These are phyloP conservation scores for Tulasnella sp. DNA, from an alignment of 768 basidiomycete genomes.

Conservation along the genomic window DNA sequence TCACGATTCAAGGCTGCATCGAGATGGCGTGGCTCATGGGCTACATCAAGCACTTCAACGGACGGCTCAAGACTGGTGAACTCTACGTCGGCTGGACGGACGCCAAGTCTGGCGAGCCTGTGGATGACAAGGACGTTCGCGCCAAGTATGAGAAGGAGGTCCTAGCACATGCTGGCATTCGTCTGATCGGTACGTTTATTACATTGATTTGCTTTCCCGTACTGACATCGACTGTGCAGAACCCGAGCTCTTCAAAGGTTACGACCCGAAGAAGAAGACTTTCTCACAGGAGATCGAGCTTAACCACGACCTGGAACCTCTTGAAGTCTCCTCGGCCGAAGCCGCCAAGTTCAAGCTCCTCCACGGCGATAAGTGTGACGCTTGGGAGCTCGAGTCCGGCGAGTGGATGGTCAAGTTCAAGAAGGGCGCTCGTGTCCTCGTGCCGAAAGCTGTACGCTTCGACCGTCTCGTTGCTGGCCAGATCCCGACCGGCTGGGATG, in stretches of 20 bases:
- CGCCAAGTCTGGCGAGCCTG: constrained; percentile 80
- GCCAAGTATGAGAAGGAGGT: constrained; percentile 93
- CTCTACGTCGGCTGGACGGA: constrained; percentile 98
- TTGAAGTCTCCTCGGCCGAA: constrained; percentile 85
- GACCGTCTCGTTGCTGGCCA: constrained; percentile 91
- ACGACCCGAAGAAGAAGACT: constrained; percentile 93
- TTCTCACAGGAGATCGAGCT: constrained; percentile 98
- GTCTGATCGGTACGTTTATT: constrained; percentile 72
- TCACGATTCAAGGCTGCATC: constrained; percentile 95
- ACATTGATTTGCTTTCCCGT: not conserved
- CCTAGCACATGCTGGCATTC: constrained; percentile 79
- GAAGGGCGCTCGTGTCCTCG: constrained; percentile 85
- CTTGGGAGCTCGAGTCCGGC: constrained; percentile 85
- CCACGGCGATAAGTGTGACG: constrained; percentile 92
- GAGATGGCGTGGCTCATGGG: constrained; percentile 99
- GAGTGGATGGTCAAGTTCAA: constrained; percentile 99
- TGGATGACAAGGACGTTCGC: constrained; percentile 96
- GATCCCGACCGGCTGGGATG: constrained; percentile 95
- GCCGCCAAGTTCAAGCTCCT: constrained; percentile 93
- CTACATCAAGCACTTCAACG: constrained; percentile 96
- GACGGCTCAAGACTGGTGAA: constrained; percentile 83
- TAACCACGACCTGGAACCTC: constrained; percentile 89
- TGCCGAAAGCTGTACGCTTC: constrained; percentile 94
- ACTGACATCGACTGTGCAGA: constrained; percentile 36
- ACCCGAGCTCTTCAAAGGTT: constrained; percentile 95